A percentile compares a stretch with the other conserved stretches of the same genome.
phyloP scores from a whole-genome alignment of 306 rosid species.

The Cicer chorassanicum region DNA sequence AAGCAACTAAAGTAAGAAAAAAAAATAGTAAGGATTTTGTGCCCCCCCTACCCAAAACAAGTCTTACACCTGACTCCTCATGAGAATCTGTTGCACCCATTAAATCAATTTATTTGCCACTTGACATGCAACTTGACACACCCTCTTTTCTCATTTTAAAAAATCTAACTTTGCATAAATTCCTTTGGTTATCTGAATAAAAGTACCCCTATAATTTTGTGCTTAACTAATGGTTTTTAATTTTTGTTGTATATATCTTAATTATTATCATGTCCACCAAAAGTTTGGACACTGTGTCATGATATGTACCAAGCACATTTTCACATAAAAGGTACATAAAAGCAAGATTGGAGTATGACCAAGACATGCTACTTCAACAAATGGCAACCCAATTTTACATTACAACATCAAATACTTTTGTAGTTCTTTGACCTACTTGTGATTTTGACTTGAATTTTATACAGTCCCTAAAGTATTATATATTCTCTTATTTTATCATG shows the following conservation, averaged over 20 bases:
- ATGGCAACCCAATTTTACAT: conserved; percentile 29
- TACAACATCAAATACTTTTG: conserved; percentile 28
- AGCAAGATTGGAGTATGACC: neutral
- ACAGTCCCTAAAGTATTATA: too few species aligned
- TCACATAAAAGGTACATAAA: conserved; percentile 33
- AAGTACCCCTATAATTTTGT: conserved; percentile 43
- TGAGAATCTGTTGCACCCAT: conserved; percentile 51
- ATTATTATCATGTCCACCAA: conserved; percentile 48
- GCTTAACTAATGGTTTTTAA: conserved; percentile 44
- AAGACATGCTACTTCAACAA: too few species aligned
- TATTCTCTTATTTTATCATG: too few species aligned
- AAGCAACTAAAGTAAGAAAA: conserved; percentile 41
- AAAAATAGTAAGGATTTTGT: conserved; percentile 41
- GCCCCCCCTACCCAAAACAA: conserved; percentile 27
- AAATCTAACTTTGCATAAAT: conserved; percentile 54
- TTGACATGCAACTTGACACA: conserved; percentile 57
- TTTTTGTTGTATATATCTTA: conserved; percentile 43
- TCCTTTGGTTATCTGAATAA: conserved; percentile 50
- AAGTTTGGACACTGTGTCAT: conserved; percentile 43
- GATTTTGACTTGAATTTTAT: conserved; percentile 37
- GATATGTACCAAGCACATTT: conserved; percentile 34
- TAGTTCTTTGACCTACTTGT: conserved; percentile 18
- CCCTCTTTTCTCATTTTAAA: conserved; percentile 44
- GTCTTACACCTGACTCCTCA: conserved; percentile 58
- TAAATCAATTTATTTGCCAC: conserved; percentile 52